Evolutionary conservation across 208 protist genomes (phyloP), one percentile per base, ranked within the genome.

Genomic region (Crithidia acanthocephali): DNA sequence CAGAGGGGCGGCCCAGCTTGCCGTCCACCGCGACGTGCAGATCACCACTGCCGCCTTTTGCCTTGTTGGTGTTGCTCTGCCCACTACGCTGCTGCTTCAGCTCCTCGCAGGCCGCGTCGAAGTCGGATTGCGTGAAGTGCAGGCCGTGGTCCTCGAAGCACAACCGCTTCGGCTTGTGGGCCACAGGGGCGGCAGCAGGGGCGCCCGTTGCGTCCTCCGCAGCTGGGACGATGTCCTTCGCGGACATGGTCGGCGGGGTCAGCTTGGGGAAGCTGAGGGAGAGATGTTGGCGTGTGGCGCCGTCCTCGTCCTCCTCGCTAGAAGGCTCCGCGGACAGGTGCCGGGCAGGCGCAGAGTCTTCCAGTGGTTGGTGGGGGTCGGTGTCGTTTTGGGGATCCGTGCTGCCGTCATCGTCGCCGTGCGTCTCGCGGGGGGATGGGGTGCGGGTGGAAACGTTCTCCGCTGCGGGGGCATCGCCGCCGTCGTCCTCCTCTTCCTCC

Each of bases 61-160:
- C 50, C 22, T 16, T 27, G 8, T 52, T 64, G 15, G n/a, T n/a
- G n/a, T 15, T 27, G 16, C 1, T 27, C 47, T 23, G 23, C 0
- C 61, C 61, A 20, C 47, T 23, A 22, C 50, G 60, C 35, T 58
- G 62, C 22, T 28, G 44, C n/a, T 16, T 35, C 44, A 71, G 18
- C 52, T 60, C 53, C 42, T 33, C 65, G 18, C 33, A 48, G 35
- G 65, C 65, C 2, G 40, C 65, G 30, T 62, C 42, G 44, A 71
- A 71, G 55, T 71, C 65, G 1, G 55, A 40, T 28, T 71, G 53
- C 1, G 65, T 71, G 55, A 71, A 71, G 37, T 33, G 52, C 15
- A 71, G 20, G 27, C 44, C 55, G 55, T 60, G 48, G n/a, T 62
- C 65, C 55, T 71, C 65, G 15, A 62, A 71, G 55, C 65, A 55